Evolutionary conservation across 495 filamentous ascomycete genomes (phyloP), one percentile per base, ranked within the genome.

Genomic region (Letharia lupina): DNA sequence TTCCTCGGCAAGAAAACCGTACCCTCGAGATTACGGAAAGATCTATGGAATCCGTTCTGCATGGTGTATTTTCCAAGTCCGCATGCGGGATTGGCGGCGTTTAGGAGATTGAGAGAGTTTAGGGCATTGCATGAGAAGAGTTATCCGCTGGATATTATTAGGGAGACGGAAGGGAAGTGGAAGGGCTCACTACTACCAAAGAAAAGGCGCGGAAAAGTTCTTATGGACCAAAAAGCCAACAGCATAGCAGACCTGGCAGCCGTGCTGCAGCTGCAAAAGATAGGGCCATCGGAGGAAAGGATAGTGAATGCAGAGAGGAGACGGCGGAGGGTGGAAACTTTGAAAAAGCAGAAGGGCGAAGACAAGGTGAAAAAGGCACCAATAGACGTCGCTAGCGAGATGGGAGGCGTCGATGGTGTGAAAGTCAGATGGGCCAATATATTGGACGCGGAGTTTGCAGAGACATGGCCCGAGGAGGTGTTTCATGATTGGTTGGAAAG

Each of bases 201-300:
- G 70, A 84, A 82, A 70, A 77, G 86, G 69, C 80, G 89, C 42
- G 89, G 84, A 15, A 73, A 78, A 35, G 80, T 75, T 59, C 74
- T 97, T 40, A 91, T 91, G 87, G 80, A 96, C 79, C 91, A 96
- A 80, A 91, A 88, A 75, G 89, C 89, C n/a, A 96, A 93, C 73
- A 82, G 80, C 15, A 80, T 96, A 28, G 94, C 94, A 39, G 94
- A 98, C 75, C 77, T 98, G 35, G 90, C 94, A 2, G 86, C 85
- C 35, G 88, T 95, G 13, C 77, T 98, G 59, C 74, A 50, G 45
- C 63, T 64, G 61, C 61, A 68, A 57, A 72, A 68, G 68, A 65
- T 70, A 37, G 77, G 75, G 74, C 65, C 73, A 58, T 50, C 40
- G 2, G 13, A 45, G 66, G 76, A 74, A 68, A 66, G 52, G 65